Percentiles rank a stretch among this genome's conserved stretches.
Evolutionary conservation across 177 flowering plant genomes (phyloP).

Genomic region (Vitis hybrid): DNA sequence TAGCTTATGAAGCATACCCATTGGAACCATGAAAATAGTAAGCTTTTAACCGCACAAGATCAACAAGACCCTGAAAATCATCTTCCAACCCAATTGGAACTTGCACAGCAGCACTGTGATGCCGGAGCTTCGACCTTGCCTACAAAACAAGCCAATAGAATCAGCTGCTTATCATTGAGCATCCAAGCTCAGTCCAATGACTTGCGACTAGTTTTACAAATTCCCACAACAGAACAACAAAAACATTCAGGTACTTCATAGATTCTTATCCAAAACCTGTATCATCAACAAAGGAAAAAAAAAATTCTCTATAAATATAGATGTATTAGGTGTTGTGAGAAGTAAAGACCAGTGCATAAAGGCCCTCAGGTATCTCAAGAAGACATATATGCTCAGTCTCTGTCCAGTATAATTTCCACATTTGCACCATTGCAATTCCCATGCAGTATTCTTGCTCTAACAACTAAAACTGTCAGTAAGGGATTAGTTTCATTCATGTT

Average conservation of each 20-base stretch:
- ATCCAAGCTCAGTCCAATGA: slow-evolving; percentile 2
- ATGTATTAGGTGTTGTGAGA: not conserved
- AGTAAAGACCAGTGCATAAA: not conserved
- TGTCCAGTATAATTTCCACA: not conserved
- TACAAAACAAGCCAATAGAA: slow-evolving; percentile 19
- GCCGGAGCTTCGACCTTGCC: slow-evolving; percentile 95
- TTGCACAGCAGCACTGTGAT: slow-evolving; percentile 98
- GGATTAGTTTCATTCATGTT: not conserved
- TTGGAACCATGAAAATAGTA: slow-evolving; percentile 81
- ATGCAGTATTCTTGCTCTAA: not conserved
- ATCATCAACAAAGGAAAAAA: too few species aligned
- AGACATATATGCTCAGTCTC: not conserved
- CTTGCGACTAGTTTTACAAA: too few species aligned
- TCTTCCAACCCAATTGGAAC: slow-evolving; percentile 98
- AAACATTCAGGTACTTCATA: too few species aligned
- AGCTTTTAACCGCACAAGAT: slow-evolving; percentile 86
- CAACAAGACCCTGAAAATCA: slow-evolving; percentile 88
- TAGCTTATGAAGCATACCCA: slow-evolving; percentile 59
- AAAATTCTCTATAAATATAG: not conserved
- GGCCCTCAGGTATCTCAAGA: not conserved
- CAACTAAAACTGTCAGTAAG: not conserved
- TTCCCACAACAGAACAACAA: too few species aligned
- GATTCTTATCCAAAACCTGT: too few species aligned
- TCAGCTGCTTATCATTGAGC: not conserved
- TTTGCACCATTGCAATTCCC: not conserved